Conservation (phyloP, 768 basidiomycete genomes). For the Lactarius hatsudake region DNA sequence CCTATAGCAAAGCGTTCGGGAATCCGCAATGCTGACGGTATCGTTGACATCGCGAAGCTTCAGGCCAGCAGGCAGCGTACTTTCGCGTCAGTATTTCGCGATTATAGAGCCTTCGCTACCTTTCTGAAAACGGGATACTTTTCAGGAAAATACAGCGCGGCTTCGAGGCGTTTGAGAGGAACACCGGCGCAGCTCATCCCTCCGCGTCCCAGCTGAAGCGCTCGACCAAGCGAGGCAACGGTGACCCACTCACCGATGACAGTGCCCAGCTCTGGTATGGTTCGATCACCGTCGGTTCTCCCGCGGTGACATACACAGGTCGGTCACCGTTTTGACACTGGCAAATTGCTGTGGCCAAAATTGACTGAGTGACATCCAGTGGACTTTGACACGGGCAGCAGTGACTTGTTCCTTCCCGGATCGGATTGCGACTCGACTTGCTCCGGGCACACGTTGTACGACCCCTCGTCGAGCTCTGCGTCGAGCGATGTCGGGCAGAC, state of each 20-base stretch:
- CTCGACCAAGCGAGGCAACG: not conserved
- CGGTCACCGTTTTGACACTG: too few relatives aligned
- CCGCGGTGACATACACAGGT: constrained; percentile 21
- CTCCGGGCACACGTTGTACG: constrained; percentile 16
- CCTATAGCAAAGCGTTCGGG: not conserved
- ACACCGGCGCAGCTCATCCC: constrained; percentile 23
- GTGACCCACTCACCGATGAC: constrained; percentile 12
- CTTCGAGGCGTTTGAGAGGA: constrained; percentile 19
- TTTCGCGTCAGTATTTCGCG: constrained; percentile 3
- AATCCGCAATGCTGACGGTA: constrained; percentile 12
- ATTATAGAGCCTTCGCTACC: not conserved
- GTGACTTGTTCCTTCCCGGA: constrained; percentile 38
- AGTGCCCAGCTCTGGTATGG: constrained; percentile 25
- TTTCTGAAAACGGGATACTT: not conserved
- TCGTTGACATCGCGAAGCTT: constrained; percentile 19
- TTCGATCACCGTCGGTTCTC: constrained; percentile 26
- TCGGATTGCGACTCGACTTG: constrained; percentile 34
- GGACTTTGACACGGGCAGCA: constrained; percentile 41
- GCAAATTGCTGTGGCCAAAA: too few relatives aligned
- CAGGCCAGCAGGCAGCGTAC: constrained; percentile 7
- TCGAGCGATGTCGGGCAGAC: constrained; percentile 30
- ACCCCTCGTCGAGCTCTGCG: constrained; percentile 10
- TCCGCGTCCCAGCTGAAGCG: not conserved
- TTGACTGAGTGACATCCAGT: constrained; percentile 21
- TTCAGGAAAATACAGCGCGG: constrained; percentile 22